phyloP scores from a whole-genome alignment of 83 land plant species.

The Diphasiastrum complanatum region DNA sequence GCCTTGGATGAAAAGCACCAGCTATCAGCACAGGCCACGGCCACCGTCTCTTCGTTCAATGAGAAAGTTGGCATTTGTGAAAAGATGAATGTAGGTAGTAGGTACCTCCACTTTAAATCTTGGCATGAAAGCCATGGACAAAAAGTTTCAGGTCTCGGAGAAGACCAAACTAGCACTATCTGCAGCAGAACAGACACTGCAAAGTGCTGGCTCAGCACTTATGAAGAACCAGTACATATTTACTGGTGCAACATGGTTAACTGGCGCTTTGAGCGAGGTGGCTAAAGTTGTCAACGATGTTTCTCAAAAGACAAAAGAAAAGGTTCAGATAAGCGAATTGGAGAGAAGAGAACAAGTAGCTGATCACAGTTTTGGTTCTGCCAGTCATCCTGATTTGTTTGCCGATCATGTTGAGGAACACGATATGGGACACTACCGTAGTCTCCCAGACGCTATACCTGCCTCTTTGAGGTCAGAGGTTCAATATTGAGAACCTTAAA shows the following conservation, averaged over 20 bases:
- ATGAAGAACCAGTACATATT: conserved; percentile 71
- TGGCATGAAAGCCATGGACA: conserved; percentile 69
- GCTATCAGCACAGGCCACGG: conserved; percentile 55
- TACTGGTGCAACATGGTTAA: conserved; percentile 72
- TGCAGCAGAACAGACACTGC: conserved; percentile 69
- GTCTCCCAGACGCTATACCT: too few species aligned
- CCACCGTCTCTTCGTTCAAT: conserved; percentile 54
- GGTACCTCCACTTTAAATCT: conserved; percentile 65
- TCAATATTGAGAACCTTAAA: too few species aligned
- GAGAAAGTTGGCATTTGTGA: conserved; percentile 60
- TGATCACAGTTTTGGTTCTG: too few species aligned
- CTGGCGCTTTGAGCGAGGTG: conserved; percentile 71
- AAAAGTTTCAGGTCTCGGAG: conserved; percentile 72
- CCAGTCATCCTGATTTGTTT: too few species aligned
- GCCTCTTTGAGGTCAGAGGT: too few species aligned
- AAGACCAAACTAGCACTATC: conserved; percentile 54
- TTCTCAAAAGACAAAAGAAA: conserved; percentile 64
- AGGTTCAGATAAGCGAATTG: too few species aligned
- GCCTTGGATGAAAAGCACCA: conserved; percentile 71
- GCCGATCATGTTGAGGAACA: too few species aligned
- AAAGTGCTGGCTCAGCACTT: conserved; percentile 71
- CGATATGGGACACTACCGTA: too few species aligned
- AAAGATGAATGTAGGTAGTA: conserved; percentile 50
- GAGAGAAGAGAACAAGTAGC: too few species aligned
- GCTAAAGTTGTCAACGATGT: conserved; percentile 70